Base-by-base conservation (phyloP, 139 green algal genomes). In the Coccomyxa sp. region DNA sequence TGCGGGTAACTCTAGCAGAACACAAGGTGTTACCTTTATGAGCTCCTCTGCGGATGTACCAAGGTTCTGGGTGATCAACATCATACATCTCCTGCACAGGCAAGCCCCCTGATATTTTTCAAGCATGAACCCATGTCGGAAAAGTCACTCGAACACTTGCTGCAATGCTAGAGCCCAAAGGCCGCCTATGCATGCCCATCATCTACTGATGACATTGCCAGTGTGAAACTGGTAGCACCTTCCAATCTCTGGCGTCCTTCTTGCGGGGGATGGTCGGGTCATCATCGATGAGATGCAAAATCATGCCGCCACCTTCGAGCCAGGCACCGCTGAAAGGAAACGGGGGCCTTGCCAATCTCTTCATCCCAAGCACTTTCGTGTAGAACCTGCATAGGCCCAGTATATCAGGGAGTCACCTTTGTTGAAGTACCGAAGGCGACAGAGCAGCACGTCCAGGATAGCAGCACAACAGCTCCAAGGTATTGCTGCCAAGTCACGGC, bases 281-380 rank as follows among this genome's bases (percentile, higher is more conserved):
- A 38, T 77, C 71, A 17, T 77, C 45, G 58, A 85, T 85, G 31
- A 85, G 79, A 57, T 85, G 82, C 17, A 85, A 16, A 10, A 63
- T 74, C 13, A 85, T 30, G 76, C 82, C 82, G 32, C 32, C 82
- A 9, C 58, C 82, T 67, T 77, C 23, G 18, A 85, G 76, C 82
- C 82, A 85, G 17, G 75, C 77, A 23, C 82, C 82, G 66, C 57
- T 76, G 77, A 85, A 85, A 9, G 59, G 82, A 31, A 85, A 82
- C 11, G 58, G 31, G 59, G 82, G 82, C 59, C 82, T 30, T 17
- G 28, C 23, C 23, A 82, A 18, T 11, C 31, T 30, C 10, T 77
- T 38, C 16, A 85, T 81, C 13, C 76, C 59, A 30, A 85, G 58
- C 58, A 85, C 82, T 31, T 74, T 23, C 10, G 59, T 25, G 58